Conservation (phyloP, 2,329 filamentous ascomycete genomes). For the Coniochaeta sp. region DNA sequence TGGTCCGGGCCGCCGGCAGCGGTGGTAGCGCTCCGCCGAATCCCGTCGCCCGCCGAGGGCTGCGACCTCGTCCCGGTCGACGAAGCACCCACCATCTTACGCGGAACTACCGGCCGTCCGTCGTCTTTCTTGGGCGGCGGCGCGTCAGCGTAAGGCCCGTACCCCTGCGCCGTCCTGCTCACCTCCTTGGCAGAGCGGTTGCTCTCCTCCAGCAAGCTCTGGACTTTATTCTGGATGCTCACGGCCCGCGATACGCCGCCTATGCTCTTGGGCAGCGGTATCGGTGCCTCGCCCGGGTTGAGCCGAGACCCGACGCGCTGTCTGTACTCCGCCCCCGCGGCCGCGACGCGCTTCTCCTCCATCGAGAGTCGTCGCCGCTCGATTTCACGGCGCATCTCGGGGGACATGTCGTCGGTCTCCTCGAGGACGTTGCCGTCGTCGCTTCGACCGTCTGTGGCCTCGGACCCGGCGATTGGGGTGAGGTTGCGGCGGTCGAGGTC, state of each 20-base stretch:
- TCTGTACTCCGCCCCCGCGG: slow-evolving; percentile 82
- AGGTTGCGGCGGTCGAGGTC: slow-evolving; percentile 42
- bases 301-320: slow-evolving; percentile 50
- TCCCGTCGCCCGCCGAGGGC: slow-evolving; percentile 16
- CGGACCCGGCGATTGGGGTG: slow-evolving; percentile 70
- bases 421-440: slow-evolving; percentile 60
- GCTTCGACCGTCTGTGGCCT: slow-evolving; percentile 60
- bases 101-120: slow-evolving; percentile 33
- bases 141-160: slow-evolving; percentile 74
- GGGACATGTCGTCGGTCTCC: slow-evolving; percentile 66
- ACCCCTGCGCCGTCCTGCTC: slow-evolving; percentile 74
- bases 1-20: slow-evolving; percentile 9
- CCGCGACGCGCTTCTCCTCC: slow-evolving; percentile 85
- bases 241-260: slow-evolving; percentile 59
- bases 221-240: slow-evolving; percentile 89
- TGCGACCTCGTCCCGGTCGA: slow-evolving; percentile 10
- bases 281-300: slow-evolving; percentile 28
- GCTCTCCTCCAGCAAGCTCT: slow-evolving; percentile 75
- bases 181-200: slow-evolving; percentile 49
- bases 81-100: slow-evolving; percentile 39
- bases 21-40: slow-evolving; percentile 11
- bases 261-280: slow-evolving; percentile 44
- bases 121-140: slow-evolving; percentile 28
- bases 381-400: slow-evolving; percentile 83
- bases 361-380: slow-evolving; percentile 75